Conservation (phyloP, 148 eudicot species). For the Chenopodium formosanum region DNA sequence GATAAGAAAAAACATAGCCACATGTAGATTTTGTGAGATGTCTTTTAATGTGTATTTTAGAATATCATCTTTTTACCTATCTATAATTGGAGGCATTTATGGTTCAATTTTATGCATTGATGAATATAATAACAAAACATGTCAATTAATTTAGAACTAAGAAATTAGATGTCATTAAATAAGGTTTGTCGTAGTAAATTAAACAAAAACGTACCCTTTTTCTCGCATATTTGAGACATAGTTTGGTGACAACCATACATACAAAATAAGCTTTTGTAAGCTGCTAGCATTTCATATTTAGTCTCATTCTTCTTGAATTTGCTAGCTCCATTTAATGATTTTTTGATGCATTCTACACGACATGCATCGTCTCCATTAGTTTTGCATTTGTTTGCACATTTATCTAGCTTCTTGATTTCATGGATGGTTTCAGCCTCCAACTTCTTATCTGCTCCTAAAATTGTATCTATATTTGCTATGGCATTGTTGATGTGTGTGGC, state of each 20-base stretch:
- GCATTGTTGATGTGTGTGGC: not conserved
- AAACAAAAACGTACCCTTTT: not conserved
- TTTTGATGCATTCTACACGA: not conserved
- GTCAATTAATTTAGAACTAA: too few relatives aligned
- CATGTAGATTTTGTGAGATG: too few relatives aligned
- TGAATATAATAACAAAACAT: too few relatives aligned
- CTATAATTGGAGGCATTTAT: too few relatives aligned
- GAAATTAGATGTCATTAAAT: too few relatives aligned
- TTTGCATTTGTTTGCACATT: not conserved
- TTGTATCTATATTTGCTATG: not conserved
- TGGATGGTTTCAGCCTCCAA: not conserved
- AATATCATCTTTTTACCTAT: too few relatives aligned
- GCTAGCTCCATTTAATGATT: not conserved
- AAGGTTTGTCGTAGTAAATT: too few relatives aligned
- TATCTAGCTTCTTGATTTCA: not conserved
- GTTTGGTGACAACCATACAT: not conserved
- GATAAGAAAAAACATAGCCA: too few relatives aligned
- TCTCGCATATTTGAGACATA: not conserved
- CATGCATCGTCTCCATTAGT: not conserved
- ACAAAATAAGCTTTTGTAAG: not conserved
- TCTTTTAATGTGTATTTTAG: too few relatives aligned
- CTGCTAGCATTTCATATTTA: not conserved
- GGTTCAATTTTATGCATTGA: too few relatives aligned
- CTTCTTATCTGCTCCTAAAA: not conserved
- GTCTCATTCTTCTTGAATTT: not conserved